These are phyloP conservation scores for Alternaria sp. DNA, from an alignment of 2,329 filamentous ascomycete genomes.

Conservation along the genomic window DNA sequence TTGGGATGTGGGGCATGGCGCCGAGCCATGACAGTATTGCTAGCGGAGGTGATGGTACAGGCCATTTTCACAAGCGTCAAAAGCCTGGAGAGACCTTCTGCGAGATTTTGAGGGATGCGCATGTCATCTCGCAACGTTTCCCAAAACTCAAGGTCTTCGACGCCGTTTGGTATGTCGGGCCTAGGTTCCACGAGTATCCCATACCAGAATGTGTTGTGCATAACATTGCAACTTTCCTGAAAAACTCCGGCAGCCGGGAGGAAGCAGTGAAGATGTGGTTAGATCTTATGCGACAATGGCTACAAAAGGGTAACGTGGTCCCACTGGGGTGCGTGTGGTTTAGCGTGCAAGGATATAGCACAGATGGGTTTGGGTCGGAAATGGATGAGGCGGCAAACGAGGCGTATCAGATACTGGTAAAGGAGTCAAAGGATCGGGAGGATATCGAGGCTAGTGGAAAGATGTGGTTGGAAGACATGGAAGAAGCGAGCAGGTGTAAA, in stretches of 20 bases:
- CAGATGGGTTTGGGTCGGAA: slow-evolving; percentile 4
- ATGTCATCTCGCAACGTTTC: slow-evolving; percentile 18
- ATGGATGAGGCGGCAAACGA: not conserved
- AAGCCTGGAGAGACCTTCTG: slow-evolving; percentile 8
- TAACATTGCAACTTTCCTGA: not conserved
- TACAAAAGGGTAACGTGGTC: slow-evolving; percentile 4
- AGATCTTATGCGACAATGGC: slow-evolving; percentile 14
- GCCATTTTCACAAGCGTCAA: not conserved
- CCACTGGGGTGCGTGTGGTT: slow-evolving; percentile 21
- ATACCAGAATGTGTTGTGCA: not conserved
- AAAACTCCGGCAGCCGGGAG: not conserved
- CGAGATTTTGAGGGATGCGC: slow-evolving; percentile 22
- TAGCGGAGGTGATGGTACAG: slow-evolving; percentile 3
- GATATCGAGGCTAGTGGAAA: slow-evolving; percentile 7
- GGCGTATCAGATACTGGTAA: slow-evolving; percentile 9
- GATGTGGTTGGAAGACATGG: slow-evolving; percentile 21
- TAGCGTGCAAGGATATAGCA: not conserved
- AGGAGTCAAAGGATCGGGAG: slow-evolving; percentile 7
- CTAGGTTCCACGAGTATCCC: not conserved
- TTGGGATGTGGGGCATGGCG: not conserved
- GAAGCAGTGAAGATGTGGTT: slow-evolving; percentile 16
- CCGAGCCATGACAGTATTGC: slow-evolving; percentile 3
- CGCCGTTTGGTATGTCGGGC: slow-evolving; percentile 12
- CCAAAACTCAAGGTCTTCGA: slow-evolving; percentile 21
- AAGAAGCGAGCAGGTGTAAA: slow-evolving; percentile 17